Evolutionary conservation across 768 basidiomycete genomes (phyloP).

Genomic region (Strobilomyces confusus): DNA sequence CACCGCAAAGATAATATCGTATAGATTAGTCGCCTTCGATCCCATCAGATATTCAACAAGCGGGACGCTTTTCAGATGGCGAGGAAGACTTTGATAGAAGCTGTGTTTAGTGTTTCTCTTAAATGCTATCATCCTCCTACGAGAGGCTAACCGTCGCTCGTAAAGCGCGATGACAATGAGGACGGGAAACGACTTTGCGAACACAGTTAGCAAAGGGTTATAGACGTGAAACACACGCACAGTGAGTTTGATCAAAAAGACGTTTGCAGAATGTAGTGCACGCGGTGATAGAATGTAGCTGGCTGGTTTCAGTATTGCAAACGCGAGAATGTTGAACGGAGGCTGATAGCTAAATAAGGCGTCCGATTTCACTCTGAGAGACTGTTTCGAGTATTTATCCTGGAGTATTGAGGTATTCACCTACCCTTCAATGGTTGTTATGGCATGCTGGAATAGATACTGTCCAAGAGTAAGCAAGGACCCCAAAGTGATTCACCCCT

Average conservation of each 20-base stretch:
- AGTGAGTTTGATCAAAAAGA: slow-evolving; percentile 80
- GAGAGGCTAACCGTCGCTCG: slow-evolving; percentile 64
- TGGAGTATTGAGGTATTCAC: not conserved
- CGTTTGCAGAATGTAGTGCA: slow-evolving; percentile 77
- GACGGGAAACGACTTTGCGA: slow-evolving; percentile 66
- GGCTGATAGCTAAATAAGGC: slow-evolving; percentile 90
- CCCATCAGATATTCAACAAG: slow-evolving; percentile 76
- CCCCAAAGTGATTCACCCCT: not conserved
- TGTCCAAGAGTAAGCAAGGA: slow-evolving; percentile 32
- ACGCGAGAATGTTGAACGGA: slow-evolving; percentile 83
- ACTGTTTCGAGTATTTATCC: slow-evolving; percentile 2
- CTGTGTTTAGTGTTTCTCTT: slow-evolving; percentile 50
- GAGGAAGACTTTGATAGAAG: slow-evolving; percentile 62
- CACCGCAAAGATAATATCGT: slow-evolving; percentile 77
- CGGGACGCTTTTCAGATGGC: slow-evolving; percentile 69
- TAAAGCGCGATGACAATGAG: slow-evolving; percentile 74
- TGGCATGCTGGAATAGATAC: slow-evolving; percentile 85
- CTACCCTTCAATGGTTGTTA: slow-evolving; percentile 85
- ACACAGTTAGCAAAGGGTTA: not conserved
- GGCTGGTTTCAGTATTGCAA: slow-evolving; percentile 73
- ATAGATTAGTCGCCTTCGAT: slow-evolving; percentile 58
- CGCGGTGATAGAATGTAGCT: slow-evolving; percentile 74
- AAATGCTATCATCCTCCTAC: slow-evolving; percentile 46
- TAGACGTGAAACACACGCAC: slow-evolving; percentile 34
- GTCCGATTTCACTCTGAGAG: slow-evolving; percentile 74